Conservation (phyloP, 306 rosid species). For the Hippophae tibetana region DNA sequence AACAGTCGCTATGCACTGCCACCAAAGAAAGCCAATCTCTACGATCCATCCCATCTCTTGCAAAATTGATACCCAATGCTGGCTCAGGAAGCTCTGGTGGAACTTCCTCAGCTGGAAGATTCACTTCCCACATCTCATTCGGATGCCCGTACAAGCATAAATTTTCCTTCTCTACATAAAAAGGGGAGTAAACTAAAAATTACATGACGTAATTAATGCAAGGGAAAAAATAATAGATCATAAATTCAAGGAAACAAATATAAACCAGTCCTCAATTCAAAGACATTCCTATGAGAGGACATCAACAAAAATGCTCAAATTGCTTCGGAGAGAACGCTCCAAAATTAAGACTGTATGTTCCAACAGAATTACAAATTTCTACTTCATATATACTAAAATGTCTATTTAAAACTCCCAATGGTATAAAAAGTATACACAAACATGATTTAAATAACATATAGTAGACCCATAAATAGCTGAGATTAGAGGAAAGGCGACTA, state of each 20-base stretch:
- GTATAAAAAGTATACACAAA: background rate
- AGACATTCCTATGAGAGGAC: too few relatives aligned
- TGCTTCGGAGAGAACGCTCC: too few relatives aligned
- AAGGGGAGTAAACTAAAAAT: background rate
- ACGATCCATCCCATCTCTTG: conserved; percentile 53
- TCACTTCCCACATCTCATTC: conserved; percentile 47
- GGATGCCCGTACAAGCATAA: conserved; percentile 51
- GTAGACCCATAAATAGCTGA: background rate
- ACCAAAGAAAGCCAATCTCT: conserved; percentile 55
- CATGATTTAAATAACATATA: background rate
- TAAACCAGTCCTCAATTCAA: too few relatives aligned
- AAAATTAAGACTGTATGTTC: too few relatives aligned
- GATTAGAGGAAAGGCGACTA: conserved; percentile 3
- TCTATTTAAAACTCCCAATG: background rate
- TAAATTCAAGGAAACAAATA: too few relatives aligned
- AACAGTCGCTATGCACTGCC: conserved; percentile 53
- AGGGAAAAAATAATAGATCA: background rate
- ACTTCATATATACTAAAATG: too few relatives aligned
- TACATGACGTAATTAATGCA: background rate
- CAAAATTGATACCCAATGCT: conserved; percentile 50
- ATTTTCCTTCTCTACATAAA: conserved; percentile 37
- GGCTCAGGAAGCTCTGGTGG: conserved; percentile 60
- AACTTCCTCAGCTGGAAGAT: conserved; percentile 48
- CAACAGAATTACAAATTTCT: too few relatives aligned
- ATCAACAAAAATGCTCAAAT: too few relatives aligned